Base-by-base conservation (phyloP, 2,329 filamentous ascomycete genomes). In the Fusarium oxysporum region DNA sequence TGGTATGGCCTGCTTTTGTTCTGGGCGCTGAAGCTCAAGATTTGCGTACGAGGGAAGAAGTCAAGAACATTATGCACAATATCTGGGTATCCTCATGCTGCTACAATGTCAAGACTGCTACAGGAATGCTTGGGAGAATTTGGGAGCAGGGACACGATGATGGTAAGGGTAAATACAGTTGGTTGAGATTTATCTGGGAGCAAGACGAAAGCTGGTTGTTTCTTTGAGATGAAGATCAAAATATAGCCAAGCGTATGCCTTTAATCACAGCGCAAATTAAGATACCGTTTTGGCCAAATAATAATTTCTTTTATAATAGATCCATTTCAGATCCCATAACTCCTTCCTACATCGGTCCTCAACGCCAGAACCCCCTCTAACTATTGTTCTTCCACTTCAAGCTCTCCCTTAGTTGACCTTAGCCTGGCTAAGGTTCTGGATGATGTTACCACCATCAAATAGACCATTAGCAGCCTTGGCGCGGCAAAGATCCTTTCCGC, bases 351-450 rank as follows among this genome's bases (percentile, higher is more conserved):
- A 25, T 51, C 3, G 48, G 17, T 21, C 48, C n/a, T 51, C n/a
- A 51, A 51, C 30, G 48, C 48, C 48, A 19, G 47, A 8, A 0
- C 3, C 2, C 4, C n/a, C 14, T 23, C 11, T n/a, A 32, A 4
- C 19, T n/a, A 47, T 6, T 14, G 6, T 12, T 0, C 21, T 9
- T 1, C 21, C 40, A 0, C 13, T 21, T 17, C 6, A 3, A 9
- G 13, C 19, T 56, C 5, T 37, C 16, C 14, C 3, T 2, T 65
- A 66, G 43, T 66, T 66, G 17, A 66, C 63, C 1, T 2, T 2
- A 3, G 63, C 63, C 37, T 66, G 23, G 21, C 28, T 43, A 12
- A 66, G 63, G 61, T 66, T 66, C 63, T 66, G 63, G 25, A 66
- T 66, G 11, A 65, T 66, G 21, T 28, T 25, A 1, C 25, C 63